These are phyloP conservation scores for Penicillium odoratum DNA, from an alignment of 495 filamentous ascomycete genomes.

Conservation along the genomic window DNA sequence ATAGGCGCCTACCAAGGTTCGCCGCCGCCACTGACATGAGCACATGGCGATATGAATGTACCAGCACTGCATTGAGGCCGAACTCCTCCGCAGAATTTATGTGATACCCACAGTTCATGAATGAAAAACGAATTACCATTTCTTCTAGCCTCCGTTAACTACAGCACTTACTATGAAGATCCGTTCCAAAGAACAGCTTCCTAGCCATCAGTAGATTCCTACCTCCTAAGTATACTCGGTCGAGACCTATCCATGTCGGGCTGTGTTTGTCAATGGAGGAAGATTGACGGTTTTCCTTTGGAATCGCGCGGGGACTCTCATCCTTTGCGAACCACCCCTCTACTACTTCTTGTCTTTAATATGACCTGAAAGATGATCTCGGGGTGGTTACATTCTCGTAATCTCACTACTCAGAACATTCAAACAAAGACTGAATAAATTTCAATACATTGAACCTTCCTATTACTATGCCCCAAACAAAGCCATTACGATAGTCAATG, in stretches of 20 bases:
- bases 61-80: slow-evolving; percentile 4
- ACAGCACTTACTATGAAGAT: neutral
- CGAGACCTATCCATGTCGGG: slow-evolving; percentile 47
- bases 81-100: neutral
- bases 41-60: slow-evolving; percentile 6
- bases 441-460: neutral
- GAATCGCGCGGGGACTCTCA: slow-evolving; percentile 30
- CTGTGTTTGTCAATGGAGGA: slow-evolving; percentile 55
- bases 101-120: slow-evolving; percentile 21
- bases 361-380: slow-evolving; percentile 23
- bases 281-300: slow-evolving; percentile 37
- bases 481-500: no score
- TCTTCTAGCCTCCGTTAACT: neutral
- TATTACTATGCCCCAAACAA: no score
- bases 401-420: neutral
- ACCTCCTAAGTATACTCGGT: slow-evolving; percentile 55
- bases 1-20: neutral
- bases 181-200: neutral
- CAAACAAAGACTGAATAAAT: neutral
- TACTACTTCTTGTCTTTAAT: slow-evolving; percentile 22
- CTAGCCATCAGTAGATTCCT: slow-evolving; percentile 6
- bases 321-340: slow-evolving; percentile 29
- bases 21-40: neutral
- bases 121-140: slow-evolving; percentile 14
- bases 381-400: slow-evolving; percentile 26